These are phyloP conservation scores for Lantana camara DNA, from an alignment of 257 asterid species.

Conservation along the genomic window DNA sequence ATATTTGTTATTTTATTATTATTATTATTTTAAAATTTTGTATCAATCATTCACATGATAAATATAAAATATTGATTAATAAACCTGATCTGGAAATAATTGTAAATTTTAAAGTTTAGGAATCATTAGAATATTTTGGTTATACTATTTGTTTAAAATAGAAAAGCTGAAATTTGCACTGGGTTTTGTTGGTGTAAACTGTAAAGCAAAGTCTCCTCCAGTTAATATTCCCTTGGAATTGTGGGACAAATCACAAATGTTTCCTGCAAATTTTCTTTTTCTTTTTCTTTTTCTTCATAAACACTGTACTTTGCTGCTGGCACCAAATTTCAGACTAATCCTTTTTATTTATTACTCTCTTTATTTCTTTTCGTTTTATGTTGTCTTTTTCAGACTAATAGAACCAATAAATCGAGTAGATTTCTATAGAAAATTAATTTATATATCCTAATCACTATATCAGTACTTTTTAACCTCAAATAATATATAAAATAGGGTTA, in stretches of 20 bases:
- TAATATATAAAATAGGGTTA: too few species aligned
- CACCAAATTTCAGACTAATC: background rate
- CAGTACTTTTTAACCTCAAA: too few species aligned
- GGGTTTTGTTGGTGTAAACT: constrained; percentile 25
- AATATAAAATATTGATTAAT: too few species aligned
- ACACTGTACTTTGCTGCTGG: constrained; percentile 21
- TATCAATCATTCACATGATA: too few species aligned
- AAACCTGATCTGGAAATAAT: too few species aligned
- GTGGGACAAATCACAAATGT: constrained; percentile 23
- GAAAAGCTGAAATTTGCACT: constrained; percentile 26
- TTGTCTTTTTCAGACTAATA: background rate
- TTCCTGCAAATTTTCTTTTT: background rate
- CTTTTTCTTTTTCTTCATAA: constrained; percentile 7
- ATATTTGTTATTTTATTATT: too few species aligned
- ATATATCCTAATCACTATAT: too few species aligned
- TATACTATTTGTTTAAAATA: background rate
- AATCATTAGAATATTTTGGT: background rate
- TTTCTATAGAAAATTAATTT: too few species aligned
- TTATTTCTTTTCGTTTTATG: too few species aligned
- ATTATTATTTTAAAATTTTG: too few species aligned
- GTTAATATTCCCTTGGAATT: constrained; percentile 29
- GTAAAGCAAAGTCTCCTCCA: constrained; percentile 19
- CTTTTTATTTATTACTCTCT: background rate
- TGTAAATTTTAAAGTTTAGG: background rate
- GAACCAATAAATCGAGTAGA: background rate